Evolutionary conservation across 208 protist species (phyloP), one percentile per base, ranked within the genome.

Genomic region (Leishmania tarentolae): DNA sequence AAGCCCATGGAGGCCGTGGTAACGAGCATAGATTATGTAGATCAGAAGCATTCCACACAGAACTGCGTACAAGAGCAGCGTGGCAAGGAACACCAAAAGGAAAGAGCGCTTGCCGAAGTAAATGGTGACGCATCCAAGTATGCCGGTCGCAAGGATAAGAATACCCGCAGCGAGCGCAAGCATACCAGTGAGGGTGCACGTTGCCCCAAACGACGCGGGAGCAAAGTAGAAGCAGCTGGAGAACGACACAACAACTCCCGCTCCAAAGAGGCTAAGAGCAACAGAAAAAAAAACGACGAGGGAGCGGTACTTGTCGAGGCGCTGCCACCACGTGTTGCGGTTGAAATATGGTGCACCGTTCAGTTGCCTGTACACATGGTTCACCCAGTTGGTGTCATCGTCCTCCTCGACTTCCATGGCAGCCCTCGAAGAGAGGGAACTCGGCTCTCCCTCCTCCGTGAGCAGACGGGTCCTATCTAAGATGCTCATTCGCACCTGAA

Each of bases 321-420:
- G 76, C 70, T 84, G 76, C 75, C 81, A 70, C 28, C 59, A 44
- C 59, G 76, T 52, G 37, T 28, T 73, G 15, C 11, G 24, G 70
- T 77, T 76, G 37, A 21, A 70, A 50, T 13, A 28, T 21, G 82
- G 82, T 0, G 77, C 76, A n/a, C 82, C 77, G 72, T 82, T 85
- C 19, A 85, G 79, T 28, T 84, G 83, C 31, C 80, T 79, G 78
- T 90, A 90, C 50, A 84, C 82, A 9, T 87, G 82, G 46, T 61
- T 90, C 40, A 88, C 88, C 88, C 88, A 92, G 75, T 90, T 82
- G 44, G 81, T 80, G 52, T 88, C 86, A 46, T 90, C 86, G 31
- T 82, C 73, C 63, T 84, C 82, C 53, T 85, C 82, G 40, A 85
- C 17, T 50, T 61, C 56, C 75, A 76, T 80, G 63, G 44, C 83